These are phyloP conservation scores for Fraxinus ornus DNA, from an alignment of 305 asterid genomes.

Conservation along the genomic window DNA sequence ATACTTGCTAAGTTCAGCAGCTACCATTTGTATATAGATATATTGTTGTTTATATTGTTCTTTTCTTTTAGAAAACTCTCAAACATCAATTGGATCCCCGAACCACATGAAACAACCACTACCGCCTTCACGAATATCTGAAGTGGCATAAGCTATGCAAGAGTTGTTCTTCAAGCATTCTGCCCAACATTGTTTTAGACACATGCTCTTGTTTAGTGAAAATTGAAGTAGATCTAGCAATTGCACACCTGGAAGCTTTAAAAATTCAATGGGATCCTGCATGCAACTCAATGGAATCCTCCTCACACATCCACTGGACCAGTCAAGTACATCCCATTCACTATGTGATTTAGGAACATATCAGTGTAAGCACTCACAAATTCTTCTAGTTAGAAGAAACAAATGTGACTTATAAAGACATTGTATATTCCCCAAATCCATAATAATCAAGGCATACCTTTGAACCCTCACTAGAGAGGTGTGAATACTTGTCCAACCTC, in stretches of 20 bases:
- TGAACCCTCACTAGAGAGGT: conserved; percentile 52
- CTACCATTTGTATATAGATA: neutral
- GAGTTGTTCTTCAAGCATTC: neutral
- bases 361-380: neutral
- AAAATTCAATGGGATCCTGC: neutral
- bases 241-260: neutral
- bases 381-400: neutral
- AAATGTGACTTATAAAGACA: neutral
- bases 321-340: neutral
- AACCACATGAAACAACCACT: neutral
- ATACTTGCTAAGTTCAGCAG: neutral
- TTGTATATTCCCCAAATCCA: conserved; percentile 61
- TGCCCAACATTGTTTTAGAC: neutral
- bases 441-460: conserved; percentile 93
- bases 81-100: neutral
- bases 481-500: conserved; percentile 77
- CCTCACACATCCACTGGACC: neutral
- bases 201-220: no score
- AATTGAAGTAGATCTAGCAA: neutral
- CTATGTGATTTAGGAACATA: neutral
- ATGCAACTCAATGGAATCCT: neutral
- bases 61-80: neutral
- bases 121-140: neutral
- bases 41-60: neutral
- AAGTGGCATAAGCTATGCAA: neutral